phyloP scores from a whole-genome alignment of 345 rosid species.

The Gossypium sturtianum region DNA sequence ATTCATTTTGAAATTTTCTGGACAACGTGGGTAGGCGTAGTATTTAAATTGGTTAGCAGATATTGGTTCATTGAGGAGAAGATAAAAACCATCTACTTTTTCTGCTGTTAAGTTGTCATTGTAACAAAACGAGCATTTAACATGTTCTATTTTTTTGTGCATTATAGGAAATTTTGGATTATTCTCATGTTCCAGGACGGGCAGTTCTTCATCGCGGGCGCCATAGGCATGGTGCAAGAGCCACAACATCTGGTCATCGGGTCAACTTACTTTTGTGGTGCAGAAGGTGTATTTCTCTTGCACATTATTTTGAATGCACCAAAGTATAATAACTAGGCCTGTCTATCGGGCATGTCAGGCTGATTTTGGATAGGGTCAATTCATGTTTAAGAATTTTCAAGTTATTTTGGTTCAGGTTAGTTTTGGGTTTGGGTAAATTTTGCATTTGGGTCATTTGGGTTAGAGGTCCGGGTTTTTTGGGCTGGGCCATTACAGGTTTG shows the following conservation, averaged over 20 bases:
- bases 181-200: slow-evolving; percentile 67
- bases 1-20: neutral
- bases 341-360: neutral
- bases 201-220: slow-evolving; percentile 93
- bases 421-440: no score
- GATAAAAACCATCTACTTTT: neutral
- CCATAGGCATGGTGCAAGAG: slow-evolving; percentile 97
- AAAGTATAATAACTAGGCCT: neutral
- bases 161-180: slow-evolving; percentile 69
- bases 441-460: no score
- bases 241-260: slow-evolving; percentile 73
- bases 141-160: slow-evolving; percentile 5
- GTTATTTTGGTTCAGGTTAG: no score
- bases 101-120: neutral
- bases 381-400: no score
- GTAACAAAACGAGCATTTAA: neutral
- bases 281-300: slow-evolving; percentile 54
- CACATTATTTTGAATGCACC: neutral
- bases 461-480: no score
- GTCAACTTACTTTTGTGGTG: slow-evolving; percentile 90
- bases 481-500: no score
- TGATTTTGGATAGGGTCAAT: no score
- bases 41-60: neutral
- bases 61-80: neutral
- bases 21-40: neutral